Evolutionary conservation across 352 stramenopile species (phyloP), one percentile per base, ranked within the genome.

Genomic region (Phytophthora macrochlamydospora): DNA sequence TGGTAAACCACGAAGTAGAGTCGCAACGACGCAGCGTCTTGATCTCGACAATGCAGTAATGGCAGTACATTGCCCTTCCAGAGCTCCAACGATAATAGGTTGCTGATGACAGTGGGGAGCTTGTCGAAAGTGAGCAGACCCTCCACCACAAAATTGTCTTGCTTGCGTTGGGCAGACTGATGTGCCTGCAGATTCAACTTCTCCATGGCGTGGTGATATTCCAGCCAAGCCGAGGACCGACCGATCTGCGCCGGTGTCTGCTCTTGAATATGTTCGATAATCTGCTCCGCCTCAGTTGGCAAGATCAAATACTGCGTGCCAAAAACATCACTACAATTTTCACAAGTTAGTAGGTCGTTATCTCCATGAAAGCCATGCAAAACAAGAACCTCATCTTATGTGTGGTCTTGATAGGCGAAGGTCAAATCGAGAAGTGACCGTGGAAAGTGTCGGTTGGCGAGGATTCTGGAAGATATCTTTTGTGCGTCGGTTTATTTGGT

Each of bases 111-210:
- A 2, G 83, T 79, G 9, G 79, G 76, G 31, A 98, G 78, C 68
- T 98, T 98, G 55, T 94, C 75, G 65, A 96, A 98, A 35, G 95
- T 98, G 53, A 98, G 67, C 46, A 98, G 57, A 33, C 72, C 82
- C 65, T 98, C 95, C 51, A 98, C 73, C 37, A 98, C 90, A 67
- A 98, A 98, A 71, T 98, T 97, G 70, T 98, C 95, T 45, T 92
- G 78, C 43, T 94, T 93, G 50, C 69, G 77, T 74, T 96, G 91
- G 0, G 92, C 92, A 11, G 89, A 97, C 63, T 98, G 93, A 58
- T 97, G 91, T 31, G 92, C 89, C 65, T 98, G 94, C 8, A 98
- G 52, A 56, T 98, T 98, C 48, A 98, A 71, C 67, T 97, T 98
- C 67, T 98, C 90, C 52, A 98, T 78, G 8, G 61, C 61, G 49